Evolutionary conservation across 164 flowering plant species (phyloP).

Genomic region (Warburgia ugandensis): DNA sequence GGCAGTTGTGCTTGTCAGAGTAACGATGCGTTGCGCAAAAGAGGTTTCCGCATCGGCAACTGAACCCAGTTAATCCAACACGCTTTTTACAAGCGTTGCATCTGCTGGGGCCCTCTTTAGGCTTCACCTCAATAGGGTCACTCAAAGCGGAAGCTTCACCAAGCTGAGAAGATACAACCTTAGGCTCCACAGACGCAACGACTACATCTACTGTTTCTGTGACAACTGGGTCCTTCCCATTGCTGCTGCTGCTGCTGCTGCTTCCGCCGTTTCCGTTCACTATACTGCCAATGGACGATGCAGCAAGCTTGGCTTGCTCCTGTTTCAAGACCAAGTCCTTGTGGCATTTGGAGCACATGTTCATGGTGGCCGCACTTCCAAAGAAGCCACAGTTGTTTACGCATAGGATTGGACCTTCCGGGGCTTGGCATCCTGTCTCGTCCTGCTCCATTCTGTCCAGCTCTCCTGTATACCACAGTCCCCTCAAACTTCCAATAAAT

Average conservation of each 20-base stretch:
- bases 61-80: conserved; percentile 50
- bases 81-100: conserved; percentile 45
- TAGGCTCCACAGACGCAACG: conserved; percentile 17
- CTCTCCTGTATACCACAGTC: conserved; percentile 17
- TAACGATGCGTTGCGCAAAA: conserved; percentile 47
- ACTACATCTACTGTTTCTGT: conserved; percentile 15
- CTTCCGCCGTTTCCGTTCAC: conserved; percentile 41
- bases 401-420: conserved; percentile 44
- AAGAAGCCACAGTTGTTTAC: conserved; percentile 54
- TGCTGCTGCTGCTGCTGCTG: conserved; percentile 14
- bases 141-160: conserved; percentile 12
- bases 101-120: conserved; percentile 41
- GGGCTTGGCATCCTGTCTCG: conserved; percentile 56
- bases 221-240: conserved; percentile 21
- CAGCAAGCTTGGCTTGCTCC: conserved; percentile 44
- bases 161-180: conserved; percentile 14
- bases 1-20: conserved; percentile 50
- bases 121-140: conserved; percentile 20
- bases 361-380: conserved; percentile 54
- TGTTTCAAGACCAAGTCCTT: conserved; percentile 40
- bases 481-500: conserved; percentile 5
- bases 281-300: conserved; percentile 43
- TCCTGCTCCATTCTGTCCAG: conserved; percentile 40
- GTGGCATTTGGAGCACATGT: conserved; percentile 60
- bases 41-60: conserved; percentile 43